Evolutionary conservation across 1,284 basidiomycete species (phyloP), one percentile per base, ranked within the genome.

Genomic region (Chondrostereum purpureum): DNA sequence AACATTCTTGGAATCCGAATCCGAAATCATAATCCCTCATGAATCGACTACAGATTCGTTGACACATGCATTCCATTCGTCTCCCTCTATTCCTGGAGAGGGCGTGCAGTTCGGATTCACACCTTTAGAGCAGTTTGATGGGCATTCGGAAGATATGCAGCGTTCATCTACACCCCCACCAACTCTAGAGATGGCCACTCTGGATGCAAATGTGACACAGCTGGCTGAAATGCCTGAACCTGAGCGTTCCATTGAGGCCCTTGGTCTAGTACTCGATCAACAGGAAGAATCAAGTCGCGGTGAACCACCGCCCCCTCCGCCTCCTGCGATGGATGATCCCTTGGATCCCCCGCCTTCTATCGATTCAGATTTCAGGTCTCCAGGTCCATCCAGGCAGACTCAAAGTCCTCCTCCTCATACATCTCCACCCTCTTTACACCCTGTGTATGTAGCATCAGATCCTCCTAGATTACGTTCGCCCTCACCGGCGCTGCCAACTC

Each of bases 281-380:
- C 67, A 69, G 35, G 70, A 72, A 45, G 68, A 69, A 46, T 58
- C 56, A 31, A 50, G 59, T 20, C 57, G 53, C 50, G 59, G 56
- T 42, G 73, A 72, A 46, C 67, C 67, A 19, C 86, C 83, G 0
- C 87, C 86, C 0, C 86, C 85, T 1, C 84, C 86, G 0, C 27
- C 27, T 8, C 86, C 83, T 31, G 75, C 81, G n/a, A 75, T 89
- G 68, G 87, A 90, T 55, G 88, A 92, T 62, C 88, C 88, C 17
- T 83, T 83, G 1, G 84, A 88, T 59, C 83, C 84, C 20, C 89
- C 88, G 2, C 88, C 86, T 12, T 83, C 80, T 3, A 88, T 91
- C 58, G 83, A 89, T 60, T 82, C 83, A 8, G 83, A 81, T 42
- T 88, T 85, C 59, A 70, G 83, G 46, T 77, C 76, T 5, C 80